A percentile compares a stretch with the other conserved stretches of the same genome.
phyloP scores from a whole-genome alignment of 2,329 filamentous ascomycete species.

The Fusarium annulatum region DNA sequence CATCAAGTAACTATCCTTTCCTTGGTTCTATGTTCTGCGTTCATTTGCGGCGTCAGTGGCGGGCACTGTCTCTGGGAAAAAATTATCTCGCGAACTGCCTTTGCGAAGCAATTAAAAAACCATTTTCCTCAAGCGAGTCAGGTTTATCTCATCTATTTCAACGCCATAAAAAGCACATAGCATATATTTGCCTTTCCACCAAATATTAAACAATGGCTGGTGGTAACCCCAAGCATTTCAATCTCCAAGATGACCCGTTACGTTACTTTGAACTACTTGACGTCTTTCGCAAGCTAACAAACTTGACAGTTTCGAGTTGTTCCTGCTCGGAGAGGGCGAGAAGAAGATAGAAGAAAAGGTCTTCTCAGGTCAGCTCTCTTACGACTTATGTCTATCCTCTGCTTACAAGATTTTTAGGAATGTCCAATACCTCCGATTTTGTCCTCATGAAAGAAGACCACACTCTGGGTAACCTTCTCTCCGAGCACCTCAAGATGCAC shows the following conservation, averaged over 20 bases:
- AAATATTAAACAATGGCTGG: conserved; percentile 46
- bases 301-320: conserved; percentile 83
- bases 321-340: conserved; percentile 86
- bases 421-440: conserved; percentile 95
- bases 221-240: conserved; percentile 54
- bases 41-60: conserved; percentile 19
- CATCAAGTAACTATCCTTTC: background rate
- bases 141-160: background rate
- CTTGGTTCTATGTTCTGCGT: background rate
- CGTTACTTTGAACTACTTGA: conserved; percentile 32
- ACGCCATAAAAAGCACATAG: background rate
- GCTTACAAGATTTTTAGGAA: conserved; percentile 61
- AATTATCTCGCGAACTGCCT: background rate
- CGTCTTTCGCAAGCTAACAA: conserved; percentile 36
- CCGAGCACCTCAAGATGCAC: conserved; percentile 85
- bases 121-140: background rate
- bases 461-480: conserved; percentile 90
- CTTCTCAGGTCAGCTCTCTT: conserved; percentile 80
- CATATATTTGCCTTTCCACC: background rate
- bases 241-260: conserved; percentile 52
- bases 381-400: background rate
- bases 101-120: background rate
- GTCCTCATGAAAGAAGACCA: conserved; percentile 97
- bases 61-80: background rate
- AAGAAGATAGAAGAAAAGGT: conserved; percentile 92